Percentiles rank a stretch among this genome's conserved stretches.
Conservation (phyloP, 2,329 filamentous ascomycete genomes). For the Aspergillus floridensis region DNA sequence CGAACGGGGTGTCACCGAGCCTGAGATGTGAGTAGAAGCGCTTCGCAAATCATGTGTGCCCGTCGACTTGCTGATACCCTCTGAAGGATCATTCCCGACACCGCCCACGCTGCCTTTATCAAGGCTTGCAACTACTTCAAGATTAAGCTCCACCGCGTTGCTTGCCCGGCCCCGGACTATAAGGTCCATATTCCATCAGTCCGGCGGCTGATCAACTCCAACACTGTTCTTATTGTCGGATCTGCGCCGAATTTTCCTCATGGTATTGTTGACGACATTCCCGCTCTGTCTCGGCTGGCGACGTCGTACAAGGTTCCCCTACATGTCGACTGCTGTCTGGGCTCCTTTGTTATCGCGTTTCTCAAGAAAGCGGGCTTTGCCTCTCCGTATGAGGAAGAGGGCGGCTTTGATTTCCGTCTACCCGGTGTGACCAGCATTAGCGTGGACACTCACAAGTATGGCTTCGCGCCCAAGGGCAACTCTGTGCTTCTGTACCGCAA, state of each 20-base stretch:
- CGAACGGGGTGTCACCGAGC: slow-evolving; percentile 84
- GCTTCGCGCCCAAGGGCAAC: slow-evolving; percentile 97
- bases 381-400: slow-evolving; percentile 59
- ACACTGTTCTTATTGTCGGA: slow-evolving; percentile 89
- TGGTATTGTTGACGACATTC: slow-evolving; percentile 95
- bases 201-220: slow-evolving; percentile 82
- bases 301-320: slow-evolving; percentile 76
- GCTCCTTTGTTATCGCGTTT: slow-evolving; percentile 90
- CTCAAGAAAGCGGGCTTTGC: slow-evolving; percentile 86
- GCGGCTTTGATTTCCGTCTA: slow-evolving; percentile 88
- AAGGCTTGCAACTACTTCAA: slow-evolving; percentile 96
- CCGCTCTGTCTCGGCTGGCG: slow-evolving; percentile 78
- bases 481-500: slow-evolving; percentile 88
- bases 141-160: slow-evolving; percentile 87
- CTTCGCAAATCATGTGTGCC: background rate
- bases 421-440: slow-evolving; percentile 93
- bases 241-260: slow-evolving; percentile 97
- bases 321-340: slow-evolving; percentile 96
- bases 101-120: slow-evolving; percentile 92
- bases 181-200: slow-evolving; percentile 79
- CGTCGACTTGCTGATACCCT: slow-evolving; percentile 18
- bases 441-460: slow-evolving; percentile 98
- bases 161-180: slow-evolving; percentile 80
- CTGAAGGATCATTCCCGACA: slow-evolving; percentile 82
- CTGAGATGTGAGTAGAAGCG: slow-evolving; percentile 72